Evolutionary conservation across 371 early-diverging fungal species (phyloP).

Genomic region (Lichtheimia hyalospora): DNA sequence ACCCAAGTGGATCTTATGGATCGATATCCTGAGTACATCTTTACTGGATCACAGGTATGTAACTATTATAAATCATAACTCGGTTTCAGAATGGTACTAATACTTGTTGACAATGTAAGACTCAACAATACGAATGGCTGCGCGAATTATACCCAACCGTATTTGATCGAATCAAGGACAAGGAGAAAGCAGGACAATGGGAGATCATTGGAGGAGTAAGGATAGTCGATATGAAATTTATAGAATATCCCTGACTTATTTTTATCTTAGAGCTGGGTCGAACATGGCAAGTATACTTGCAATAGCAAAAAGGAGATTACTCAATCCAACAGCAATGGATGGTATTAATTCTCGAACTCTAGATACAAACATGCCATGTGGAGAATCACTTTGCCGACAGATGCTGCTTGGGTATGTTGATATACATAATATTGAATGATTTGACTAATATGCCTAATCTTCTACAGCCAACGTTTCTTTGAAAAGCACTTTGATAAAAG

Average conservation of each 20-base stretch:
- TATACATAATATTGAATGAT: background rate
- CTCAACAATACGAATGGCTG: conserved; percentile 96
- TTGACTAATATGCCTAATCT: background rate
- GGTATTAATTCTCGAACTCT: conserved; percentile 31
- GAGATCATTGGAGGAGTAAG: conserved; percentile 88
- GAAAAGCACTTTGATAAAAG: conserved; percentile 83
- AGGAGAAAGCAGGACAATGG: conserved; percentile 78
- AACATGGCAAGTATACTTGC: conserved; percentile 33
- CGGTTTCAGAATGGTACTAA: background rate
- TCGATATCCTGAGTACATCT: conserved; percentile 82
- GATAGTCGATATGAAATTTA: background rate
- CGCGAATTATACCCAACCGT: conserved; percentile 79
- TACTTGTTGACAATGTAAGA: conserved; percentile 7
- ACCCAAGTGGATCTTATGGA: conserved; percentile 88
- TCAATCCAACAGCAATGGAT: background rate
- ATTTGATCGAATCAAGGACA: conserved; percentile 74
- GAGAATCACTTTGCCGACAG: conserved; percentile 92
- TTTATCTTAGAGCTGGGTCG: conserved; percentile 47
- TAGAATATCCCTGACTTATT: background rate
- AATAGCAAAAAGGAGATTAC: background rate
- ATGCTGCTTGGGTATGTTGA: conserved; percentile 75
- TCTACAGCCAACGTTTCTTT: conserved; percentile 75
- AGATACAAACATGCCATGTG: conserved; percentile 97
- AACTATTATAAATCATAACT: background rate
- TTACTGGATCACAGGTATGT: conserved; percentile 85